A percentile compares a stretch with the other conserved stretches of the same genome.
phyloP scores from a whole-genome alignment of 2,329 filamentous ascomycete species.

The Pseudogymnoascus sp. region DNA sequence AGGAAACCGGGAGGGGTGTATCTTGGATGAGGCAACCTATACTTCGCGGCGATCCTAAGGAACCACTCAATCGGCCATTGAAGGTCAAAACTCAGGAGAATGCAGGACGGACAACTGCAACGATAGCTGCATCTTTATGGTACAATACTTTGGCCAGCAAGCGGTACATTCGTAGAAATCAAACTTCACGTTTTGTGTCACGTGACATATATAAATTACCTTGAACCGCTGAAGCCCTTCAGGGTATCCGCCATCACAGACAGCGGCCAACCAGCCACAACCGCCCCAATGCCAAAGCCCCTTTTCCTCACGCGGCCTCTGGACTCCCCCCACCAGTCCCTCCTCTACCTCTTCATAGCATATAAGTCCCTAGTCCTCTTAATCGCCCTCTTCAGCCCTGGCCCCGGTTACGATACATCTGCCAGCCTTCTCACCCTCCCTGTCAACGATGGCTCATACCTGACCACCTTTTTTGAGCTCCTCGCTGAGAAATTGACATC shows the following conservation, averaged over 20 bases:
- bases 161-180: not conserved
- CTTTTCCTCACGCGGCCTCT: slow-evolving; percentile 1
- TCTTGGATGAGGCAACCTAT: not conserved
- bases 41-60: not conserved
- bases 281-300: not conserved
- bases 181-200: not conserved
- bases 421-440: slow-evolving; percentile 45
- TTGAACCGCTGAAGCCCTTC: not conserved
- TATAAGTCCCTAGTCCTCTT: slow-evolving; percentile 66
- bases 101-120: not conserved
- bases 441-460: not conserved
- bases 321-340: slow-evolving; percentile 6
- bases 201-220: not conserved
- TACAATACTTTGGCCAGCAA: not conserved
- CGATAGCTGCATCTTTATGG: not conserved
- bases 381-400: slow-evolving; percentile 51
- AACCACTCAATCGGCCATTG: not conserved
- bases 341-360: not conserved
- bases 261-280: not conserved
- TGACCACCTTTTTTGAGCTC: slow-evolving; percentile 18
- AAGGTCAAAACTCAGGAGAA: not conserved
- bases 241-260: not conserved
- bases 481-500: slow-evolving; percentile 50
- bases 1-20: not conserved
- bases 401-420: slow-evolving; percentile 71